Percentiles rank a stretch among this genome's conserved stretches.
Conservation (phyloP, 139 green algal species). For the Chlorella sorokiniana region DNA sequence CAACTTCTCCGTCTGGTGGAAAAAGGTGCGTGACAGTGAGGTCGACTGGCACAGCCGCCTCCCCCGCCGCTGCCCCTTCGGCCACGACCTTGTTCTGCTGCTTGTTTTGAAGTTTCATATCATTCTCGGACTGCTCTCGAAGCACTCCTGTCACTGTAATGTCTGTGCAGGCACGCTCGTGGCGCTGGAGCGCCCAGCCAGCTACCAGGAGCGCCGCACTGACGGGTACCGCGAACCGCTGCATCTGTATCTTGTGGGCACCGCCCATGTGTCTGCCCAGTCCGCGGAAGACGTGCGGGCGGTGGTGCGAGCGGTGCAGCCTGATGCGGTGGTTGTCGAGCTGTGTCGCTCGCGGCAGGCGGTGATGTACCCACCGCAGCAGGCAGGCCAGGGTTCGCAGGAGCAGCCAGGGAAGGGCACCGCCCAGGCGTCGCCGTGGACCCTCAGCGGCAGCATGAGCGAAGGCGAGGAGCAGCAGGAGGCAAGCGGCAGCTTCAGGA, state of each 20-base stretch:
- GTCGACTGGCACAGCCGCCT: neutral
- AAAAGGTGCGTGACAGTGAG: neutral
- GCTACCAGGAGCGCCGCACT: slow-evolving; percentile 67
- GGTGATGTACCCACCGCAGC: slow-evolving; percentile 44
- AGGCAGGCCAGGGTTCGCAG: neutral
- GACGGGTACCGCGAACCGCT: slow-evolving; percentile 83
- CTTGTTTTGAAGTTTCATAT: neutral
- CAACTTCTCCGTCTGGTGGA: slow-evolving; percentile 4
- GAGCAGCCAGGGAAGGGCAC: neutral
- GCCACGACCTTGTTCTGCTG: neutral
- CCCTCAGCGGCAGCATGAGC: neutral
- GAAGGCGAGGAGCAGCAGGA: neutral
- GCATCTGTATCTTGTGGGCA: slow-evolving; percentile 75
- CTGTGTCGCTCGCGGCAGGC: slow-evolving; percentile 70
- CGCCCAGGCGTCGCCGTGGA: neutral
- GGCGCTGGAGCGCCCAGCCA: slow-evolving; percentile 53
- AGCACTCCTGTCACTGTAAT: neutral
- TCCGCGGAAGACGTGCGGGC: slow-evolving; percentile 62
- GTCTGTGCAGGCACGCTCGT: slow-evolving; percentile 64
- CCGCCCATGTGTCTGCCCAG: slow-evolving; percentile 65
- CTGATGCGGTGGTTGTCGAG: slow-evolving; percentile 79
- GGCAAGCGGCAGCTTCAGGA: neutral
- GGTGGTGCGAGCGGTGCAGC: slow-evolving; percentile 63
- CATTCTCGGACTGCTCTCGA: neutral
- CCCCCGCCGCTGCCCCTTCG: neutral